Percentiles rank a stretch among this genome's conserved stretches.
These are phyloP conservation scores for Diphasiastrum complanatum DNA, from an alignment of 83 land plant genomes.

Conservation along the genomic window DNA sequence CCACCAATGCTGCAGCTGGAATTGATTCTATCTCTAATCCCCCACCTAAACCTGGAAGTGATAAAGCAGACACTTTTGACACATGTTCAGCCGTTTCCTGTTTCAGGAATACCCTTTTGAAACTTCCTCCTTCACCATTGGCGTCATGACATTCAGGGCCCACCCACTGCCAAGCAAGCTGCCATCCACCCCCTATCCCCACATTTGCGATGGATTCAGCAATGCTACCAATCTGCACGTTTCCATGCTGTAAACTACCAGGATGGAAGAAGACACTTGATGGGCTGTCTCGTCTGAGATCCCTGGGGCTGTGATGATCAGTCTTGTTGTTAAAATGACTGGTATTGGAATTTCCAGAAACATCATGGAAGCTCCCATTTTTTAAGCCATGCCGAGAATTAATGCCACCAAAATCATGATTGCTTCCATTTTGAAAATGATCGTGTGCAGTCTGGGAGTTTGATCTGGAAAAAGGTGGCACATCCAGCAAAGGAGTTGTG, in stretches of 20 bases:
- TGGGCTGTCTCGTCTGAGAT: too few relatives aligned
- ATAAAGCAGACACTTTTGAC: slow-evolving; percentile 55
- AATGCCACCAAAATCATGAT: neutral
- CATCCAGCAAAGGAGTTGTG: slow-evolving; percentile 58
- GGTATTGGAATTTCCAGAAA: too few relatives aligned
- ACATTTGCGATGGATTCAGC: slow-evolving; percentile 49
- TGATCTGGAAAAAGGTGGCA: slow-evolving; percentile 11
- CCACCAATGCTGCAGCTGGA: slow-evolving; percentile 63
- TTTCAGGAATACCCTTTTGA: slow-evolving; percentile 68
- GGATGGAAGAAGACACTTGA: slow-evolving; percentile 37
- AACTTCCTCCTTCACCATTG: slow-evolving; percentile 61
- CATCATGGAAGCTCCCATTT: slow-evolving; percentile 48
- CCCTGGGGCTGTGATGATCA: slow-evolving; percentile 32
- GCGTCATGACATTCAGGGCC: slow-evolving; percentile 53
- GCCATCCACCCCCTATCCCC: slow-evolving; percentile 95
- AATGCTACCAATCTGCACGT: slow-evolving; percentile 32
- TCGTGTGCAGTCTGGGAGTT: slow-evolving; percentile 9
- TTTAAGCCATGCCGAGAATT: slow-evolving; percentile 5
- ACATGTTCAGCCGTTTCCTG: slow-evolving; percentile 40
- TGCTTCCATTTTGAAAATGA: neutral
- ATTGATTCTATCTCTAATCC: slow-evolving; percentile 45
- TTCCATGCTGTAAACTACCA: slow-evolving; percentile 44
- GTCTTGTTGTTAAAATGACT: too few relatives aligned
- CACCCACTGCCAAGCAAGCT: slow-evolving; percentile 82
- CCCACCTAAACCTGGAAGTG: slow-evolving; percentile 45